Conservation (phyloP, 2,329 filamentous ascomycete species). For the Colletotrichum neosansevieriae region DNA sequence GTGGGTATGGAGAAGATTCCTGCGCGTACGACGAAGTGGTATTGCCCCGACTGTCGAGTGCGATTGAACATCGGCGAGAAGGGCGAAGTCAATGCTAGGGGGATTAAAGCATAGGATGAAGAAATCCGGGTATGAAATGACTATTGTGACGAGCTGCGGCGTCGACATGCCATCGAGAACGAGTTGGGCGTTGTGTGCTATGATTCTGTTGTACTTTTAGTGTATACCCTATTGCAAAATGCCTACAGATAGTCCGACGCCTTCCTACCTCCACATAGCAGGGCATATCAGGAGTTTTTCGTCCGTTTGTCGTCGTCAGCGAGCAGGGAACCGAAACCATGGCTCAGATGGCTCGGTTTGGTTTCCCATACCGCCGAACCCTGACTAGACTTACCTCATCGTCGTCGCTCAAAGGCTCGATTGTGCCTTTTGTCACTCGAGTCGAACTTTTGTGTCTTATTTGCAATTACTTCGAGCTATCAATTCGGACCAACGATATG, state of each 20-base stretch:
- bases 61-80: constrained; percentile 72
- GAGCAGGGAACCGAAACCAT: too few species aligned
- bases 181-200: neutral
- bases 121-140: neutral
- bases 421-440: too few species aligned
- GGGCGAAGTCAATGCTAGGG: constrained; percentile 72
- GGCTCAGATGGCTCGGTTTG: too few species aligned
- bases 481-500: too few species aligned
- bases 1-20: constrained; percentile 77
- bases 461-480: too few species aligned
- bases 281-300: too few species aligned
- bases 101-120: constrained; percentile 59
- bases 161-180: constrained; percentile 4
- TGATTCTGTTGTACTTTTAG: constrained; percentile 11
- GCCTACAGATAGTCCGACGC: neutral
- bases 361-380: too few species aligned
- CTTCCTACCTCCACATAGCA: too few species aligned
- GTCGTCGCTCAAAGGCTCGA: too few species aligned
- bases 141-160: neutral
- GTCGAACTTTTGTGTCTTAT: too few species aligned
- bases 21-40: constrained; percentile 83
- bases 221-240: constrained; percentile 15
- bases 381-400: too few species aligned
- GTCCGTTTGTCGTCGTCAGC: too few species aligned
- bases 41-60: constrained; percentile 81